Evolutionary conservation across 1,139 yeast genomes (phyloP), one percentile per base, ranked within the genome.

Genomic region (Kluyveromyces sp.): DNA sequence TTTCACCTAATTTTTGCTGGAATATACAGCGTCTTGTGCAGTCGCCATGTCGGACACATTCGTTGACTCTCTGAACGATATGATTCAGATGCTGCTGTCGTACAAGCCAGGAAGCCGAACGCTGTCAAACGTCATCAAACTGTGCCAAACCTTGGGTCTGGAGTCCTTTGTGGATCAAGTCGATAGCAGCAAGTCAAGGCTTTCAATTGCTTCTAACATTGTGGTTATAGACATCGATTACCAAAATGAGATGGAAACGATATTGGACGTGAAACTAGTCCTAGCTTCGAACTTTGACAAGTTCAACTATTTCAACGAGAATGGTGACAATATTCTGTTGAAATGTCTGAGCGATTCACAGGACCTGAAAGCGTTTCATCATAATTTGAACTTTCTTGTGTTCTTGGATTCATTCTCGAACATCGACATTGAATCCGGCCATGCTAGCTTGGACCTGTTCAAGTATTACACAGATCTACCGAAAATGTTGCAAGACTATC

Each of bases 141-240:
- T 63, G 13, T 63, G 67, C 43, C 64, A 63, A 40, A 59, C 65
- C 1, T 43, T 63, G 36, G 59, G 60, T 3, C 43, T 63, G 29
- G 67, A 63, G 43, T 61, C 64, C 3, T 63, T 61, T 43, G 60
- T 58, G 4, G 67, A 63, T 37, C 60, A 60, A 39, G 46, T 63
- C 4, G 60, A 53, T 36, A 41, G 44, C 2, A 52, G 53, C 20
- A 46, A 49, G 3, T 53, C 61, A 15, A 49, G 67, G 39, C 41
- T 63, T 8, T 63, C 67, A 0, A 60, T 64, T 2, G 67, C 67
- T 1, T 62, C 66, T 2, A 61, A 62, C 34, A 63, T 63, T 33
- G 57, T 63, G 16, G 67, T 63, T 19, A 57, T 63, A 29, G 67
- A 63, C 47, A 61, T 63, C n/a, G 67, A 63, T 43, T 63, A 59